Conservation (phyloP, 306 rosid genomes). For the Inga leiocalycina region DNA sequence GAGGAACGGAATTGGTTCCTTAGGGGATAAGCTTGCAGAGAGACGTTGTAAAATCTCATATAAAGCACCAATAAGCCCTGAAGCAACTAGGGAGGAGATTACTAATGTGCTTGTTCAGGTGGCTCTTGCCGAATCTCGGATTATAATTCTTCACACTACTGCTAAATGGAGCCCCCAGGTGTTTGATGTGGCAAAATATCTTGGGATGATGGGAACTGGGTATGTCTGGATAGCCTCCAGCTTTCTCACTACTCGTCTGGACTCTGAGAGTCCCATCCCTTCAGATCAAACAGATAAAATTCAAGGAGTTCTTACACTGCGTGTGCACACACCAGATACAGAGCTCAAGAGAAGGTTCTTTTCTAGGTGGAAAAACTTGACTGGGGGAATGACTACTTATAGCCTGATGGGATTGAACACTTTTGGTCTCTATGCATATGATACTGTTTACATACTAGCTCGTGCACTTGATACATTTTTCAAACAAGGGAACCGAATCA, state of each 20-base stretch:
- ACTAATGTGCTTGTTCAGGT: constrained; percentile 79
- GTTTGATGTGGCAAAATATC: constrained; percentile 64
- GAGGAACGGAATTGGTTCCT: constrained; percentile 79
- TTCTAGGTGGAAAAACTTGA: constrained; percentile 81
- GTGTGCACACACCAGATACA: constrained; percentile 74
- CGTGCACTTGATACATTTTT: constrained; percentile 77
- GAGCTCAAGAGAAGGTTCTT: constrained; percentile 59
- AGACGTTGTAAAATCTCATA: constrained; percentile 82
- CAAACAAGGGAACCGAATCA: constrained; percentile 64
- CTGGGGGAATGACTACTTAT: constrained; percentile 42
- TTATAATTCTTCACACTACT: constrained; percentile 72
- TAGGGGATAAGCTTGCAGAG: constrained; percentile 82
- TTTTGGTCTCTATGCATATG: constrained; percentile 80
- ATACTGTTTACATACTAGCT: constrained; percentile 85
- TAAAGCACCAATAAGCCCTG: constrained; percentile 69
- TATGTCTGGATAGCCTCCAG: constrained; percentile 89
- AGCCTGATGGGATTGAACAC: constrained; percentile 65
- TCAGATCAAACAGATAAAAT: constrained; percentile 49
- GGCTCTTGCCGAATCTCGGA: constrained; percentile 76
- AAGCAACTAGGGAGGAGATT: constrained; percentile 56
- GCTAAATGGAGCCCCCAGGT: constrained; percentile 58
- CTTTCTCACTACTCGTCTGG: constrained; percentile 67
- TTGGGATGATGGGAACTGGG: constrained; percentile 86
- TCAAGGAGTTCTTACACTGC: constrained; percentile 77
- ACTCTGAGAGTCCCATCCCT: constrained; percentile 54